These are phyloP conservation scores for Cryptosporidium felis DNA, from an alignment of 169 alveolate genomes.

Conservation along the genomic window DNA sequence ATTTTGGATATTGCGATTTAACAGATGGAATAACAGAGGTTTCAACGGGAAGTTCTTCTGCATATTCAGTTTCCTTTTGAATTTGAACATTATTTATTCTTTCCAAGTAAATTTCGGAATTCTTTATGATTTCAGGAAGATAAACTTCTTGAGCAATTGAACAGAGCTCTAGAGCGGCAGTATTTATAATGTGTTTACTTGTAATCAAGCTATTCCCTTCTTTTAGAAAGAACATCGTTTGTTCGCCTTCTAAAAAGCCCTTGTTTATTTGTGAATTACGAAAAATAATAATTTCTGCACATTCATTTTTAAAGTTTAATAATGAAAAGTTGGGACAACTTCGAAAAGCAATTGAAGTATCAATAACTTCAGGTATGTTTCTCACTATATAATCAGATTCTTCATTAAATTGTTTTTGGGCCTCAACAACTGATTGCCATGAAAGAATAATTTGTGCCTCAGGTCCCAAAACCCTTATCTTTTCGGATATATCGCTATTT, in stretches of 20 bases:
- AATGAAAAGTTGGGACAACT: conserved; percentile 35
- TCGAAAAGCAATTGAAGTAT: conserved; percentile 20
- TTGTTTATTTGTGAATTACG: conserved; percentile 44
- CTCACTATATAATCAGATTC: conserved; percentile 14
- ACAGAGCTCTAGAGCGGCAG: conserved; percentile 44
- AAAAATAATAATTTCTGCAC: conserved; percentile 1
- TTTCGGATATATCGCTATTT: conserved; percentile 14
- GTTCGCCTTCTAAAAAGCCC: conserved; percentile 42
- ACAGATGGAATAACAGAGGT: neutral
- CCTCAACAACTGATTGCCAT: conserved; percentile 70
- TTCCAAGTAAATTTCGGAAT: conserved; percentile 25
- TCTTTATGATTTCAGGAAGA: conserved; percentile 29
- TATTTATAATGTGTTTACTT: conserved; percentile 25
- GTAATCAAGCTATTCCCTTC: conserved; percentile 28
- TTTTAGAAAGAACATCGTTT: conserved; percentile 33
- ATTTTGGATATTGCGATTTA: neutral
- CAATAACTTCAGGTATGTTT: neutral
- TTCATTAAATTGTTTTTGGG: conserved; percentile 42
- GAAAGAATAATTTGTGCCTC: conserved; percentile 46
- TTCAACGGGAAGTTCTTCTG: neutral
- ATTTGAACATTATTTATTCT: conserved; percentile 12
- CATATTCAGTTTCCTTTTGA: neutral
- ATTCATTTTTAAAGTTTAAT: conserved; percentile 5
- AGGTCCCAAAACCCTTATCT: conserved; percentile 26
- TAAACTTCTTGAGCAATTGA: conserved; percentile 31